Base-by-base conservation (phyloP, 306 rosid species). In the Prunus campanulata region DNA sequence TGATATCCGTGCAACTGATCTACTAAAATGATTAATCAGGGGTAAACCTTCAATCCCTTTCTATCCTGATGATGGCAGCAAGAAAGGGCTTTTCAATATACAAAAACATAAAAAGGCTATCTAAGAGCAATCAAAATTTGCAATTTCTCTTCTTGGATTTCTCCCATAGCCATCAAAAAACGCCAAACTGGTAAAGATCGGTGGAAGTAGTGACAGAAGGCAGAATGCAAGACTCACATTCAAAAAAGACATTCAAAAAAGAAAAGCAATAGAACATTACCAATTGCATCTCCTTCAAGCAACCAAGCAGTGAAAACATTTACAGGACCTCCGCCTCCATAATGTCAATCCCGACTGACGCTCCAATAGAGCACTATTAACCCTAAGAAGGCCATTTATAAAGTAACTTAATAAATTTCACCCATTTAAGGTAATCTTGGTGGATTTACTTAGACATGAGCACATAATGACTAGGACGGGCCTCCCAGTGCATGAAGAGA, bases 381-480 rank as follows among this genome's bases (percentile, higher is more conserved):
- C 68, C 76, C 52, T 72, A 57, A 49, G 66, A 68, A 68, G 76
- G 76, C 55, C 66, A 47, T 60, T 57, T 74, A 61, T 75, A 50
- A 3, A 49, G 49, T 18, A 14, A 6, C 27, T 74, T 20, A 67
- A 24, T 59, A 57, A 66, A 68, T 50, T 42, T 22, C 25, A 74
- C 35, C 79, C 62, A 68, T 18, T 68, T 80, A 80, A 68, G 84
- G 84, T 59, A 80, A 69, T 22, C 39, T 75, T 51, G 71, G 39
- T 59, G 80, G 72, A 80, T 60, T 74, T 25, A 9, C 44, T 27
- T 52, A 19, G 83, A 67, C 32, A 75, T 12, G 30, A 62, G 44
- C 6, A n/a, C 9, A 42, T 68, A 74, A 51, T 74, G 62, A 46
- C 67, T 32, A 16, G 62, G 64, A 49, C 10, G 3, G 71, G 42